A percentile compares a stretch with the other conserved stretches of the same genome.
phyloP scores from a whole-genome alignment of 1,284 basidiomycete genomes.

The Limonomyces culmigenus region DNA sequence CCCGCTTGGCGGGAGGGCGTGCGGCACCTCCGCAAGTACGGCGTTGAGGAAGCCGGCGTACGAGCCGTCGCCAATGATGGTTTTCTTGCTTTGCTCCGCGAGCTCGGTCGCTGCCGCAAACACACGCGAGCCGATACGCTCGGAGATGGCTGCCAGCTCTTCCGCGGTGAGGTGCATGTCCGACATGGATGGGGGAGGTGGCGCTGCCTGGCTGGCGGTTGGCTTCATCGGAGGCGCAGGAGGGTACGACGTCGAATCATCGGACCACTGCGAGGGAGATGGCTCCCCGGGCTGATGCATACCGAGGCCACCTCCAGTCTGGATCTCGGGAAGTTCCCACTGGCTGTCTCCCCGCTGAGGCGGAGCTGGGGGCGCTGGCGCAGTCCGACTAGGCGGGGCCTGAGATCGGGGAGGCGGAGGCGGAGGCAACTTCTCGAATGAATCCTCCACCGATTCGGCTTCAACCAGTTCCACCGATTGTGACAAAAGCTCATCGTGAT shows the following conservation, averaged over 20 bases:
- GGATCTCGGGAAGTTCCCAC: constrained; percentile 13
- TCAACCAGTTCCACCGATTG: constrained; percentile 8
- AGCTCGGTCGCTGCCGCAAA: constrained; percentile 51
- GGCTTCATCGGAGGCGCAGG: constrained; percentile 7
- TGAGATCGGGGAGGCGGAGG: constrained; percentile 22
- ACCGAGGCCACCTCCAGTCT: constrained; percentile 12
- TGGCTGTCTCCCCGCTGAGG: constrained; percentile 13
- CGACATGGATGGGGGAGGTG: background rate
- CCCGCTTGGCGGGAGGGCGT: constrained; percentile 20
- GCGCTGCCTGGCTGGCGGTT: background rate
- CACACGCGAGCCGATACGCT: constrained; percentile 59
- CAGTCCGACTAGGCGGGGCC: constrained; percentile 14
- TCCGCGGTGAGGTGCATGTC: constrained; percentile 25
- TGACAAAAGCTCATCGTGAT: constrained; percentile 4
- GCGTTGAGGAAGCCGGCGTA: constrained; percentile 61
- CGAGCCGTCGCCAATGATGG: constrained; percentile 69
- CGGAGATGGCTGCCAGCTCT: constrained; percentile 54
- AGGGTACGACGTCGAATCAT: constrained; percentile 24
- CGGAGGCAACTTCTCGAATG: constrained; percentile 23
- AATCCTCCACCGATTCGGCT: constrained; percentile 46
- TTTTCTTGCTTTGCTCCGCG: constrained; percentile 58
- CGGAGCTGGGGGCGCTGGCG: constrained; percentile 16
- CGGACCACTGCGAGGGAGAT: constrained; percentile 25
- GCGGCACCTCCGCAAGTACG: constrained; percentile 42
- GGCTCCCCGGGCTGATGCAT: constrained; percentile 19